phyloP scores from a whole-genome alignment of 441 rosid genomes.

The Gossypium lobatum region DNA sequence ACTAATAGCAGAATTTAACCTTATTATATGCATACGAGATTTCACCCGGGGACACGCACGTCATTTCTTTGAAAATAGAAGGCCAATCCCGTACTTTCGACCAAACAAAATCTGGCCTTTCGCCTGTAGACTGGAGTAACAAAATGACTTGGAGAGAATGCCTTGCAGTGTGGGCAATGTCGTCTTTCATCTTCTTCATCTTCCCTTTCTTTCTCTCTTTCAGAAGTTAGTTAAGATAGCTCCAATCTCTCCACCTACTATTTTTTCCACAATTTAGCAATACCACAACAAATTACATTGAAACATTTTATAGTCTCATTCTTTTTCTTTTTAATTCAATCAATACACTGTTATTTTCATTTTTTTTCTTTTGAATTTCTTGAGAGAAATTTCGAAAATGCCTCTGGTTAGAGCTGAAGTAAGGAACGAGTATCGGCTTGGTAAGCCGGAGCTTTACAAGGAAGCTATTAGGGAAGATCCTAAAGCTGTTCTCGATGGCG shows the following conservation, averaged over 20 bases:
- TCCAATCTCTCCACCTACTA: constrained; percentile 40
- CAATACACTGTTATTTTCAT: not conserved
- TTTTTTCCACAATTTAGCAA: constrained; percentile 9
- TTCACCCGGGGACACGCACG: not conserved
- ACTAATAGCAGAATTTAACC: not conserved
- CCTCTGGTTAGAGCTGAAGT: constrained; percentile 78
- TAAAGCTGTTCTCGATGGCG: constrained; percentile 71
- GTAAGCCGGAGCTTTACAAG: constrained; percentile 56
- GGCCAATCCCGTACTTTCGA: constrained; percentile 27
- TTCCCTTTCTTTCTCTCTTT: constrained; percentile 18
- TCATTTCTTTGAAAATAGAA: accelerated
- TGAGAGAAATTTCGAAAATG: constrained; percentile 32
- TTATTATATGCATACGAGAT: not conserved
- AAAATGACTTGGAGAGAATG: constrained; percentile 31
- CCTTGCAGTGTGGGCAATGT: constrained; percentile 60
- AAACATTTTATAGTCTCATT: not conserved
- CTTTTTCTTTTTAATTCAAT: not conserved
- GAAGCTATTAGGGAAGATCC: constrained; percentile 68
- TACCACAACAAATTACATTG: not conserved
- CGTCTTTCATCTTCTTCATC: constrained; percentile 12
- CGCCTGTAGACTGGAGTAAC: not conserved
- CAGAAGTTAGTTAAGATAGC: constrained; percentile 65
- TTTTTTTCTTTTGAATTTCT: not conserved
- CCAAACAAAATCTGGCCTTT: not conserved
- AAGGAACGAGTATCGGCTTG: constrained; percentile 70